Evolutionary conservation across 192 early-diverging fungal species (phyloP).

Genomic region (Coemansia sp.): DNA sequence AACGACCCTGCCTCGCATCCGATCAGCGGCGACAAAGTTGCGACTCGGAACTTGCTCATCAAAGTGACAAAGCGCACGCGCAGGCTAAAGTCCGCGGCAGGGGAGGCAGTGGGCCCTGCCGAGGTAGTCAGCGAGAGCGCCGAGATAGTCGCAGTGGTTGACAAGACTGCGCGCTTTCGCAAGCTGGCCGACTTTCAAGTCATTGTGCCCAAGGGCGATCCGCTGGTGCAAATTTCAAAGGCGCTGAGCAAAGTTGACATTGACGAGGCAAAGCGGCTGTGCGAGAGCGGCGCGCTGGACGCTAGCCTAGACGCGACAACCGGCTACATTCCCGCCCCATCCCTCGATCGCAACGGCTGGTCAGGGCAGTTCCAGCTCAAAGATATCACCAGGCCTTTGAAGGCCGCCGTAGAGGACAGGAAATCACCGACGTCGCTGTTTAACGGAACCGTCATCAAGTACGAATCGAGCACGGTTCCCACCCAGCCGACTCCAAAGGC

Average conservation of each 20-base stretch:
- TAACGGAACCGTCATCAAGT: conserved; percentile 19
- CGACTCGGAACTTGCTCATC: conserved; percentile 42
- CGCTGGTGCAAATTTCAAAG: conserved; percentile 8
- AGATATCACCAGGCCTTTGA: background rate
- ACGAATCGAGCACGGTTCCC: conserved; percentile 8
- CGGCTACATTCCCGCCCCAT: conserved; percentile 44
- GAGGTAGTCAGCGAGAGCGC: conserved; percentile 8
- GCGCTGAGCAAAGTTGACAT: conserved; percentile 20
- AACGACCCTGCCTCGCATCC: conserved; percentile 52
- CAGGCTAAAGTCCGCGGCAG: conserved; percentile 6
- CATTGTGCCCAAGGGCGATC: conserved; percentile 28
- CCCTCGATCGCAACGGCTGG: conserved; percentile 40
- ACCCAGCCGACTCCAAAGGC: conserved; percentile 18
- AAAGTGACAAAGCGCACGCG: conserved; percentile 48
- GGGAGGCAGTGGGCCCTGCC: background rate
- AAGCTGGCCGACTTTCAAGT: conserved; percentile 51
- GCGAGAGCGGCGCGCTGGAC: conserved; percentile 23
- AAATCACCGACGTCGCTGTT: background rate
- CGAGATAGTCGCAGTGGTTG: conserved; percentile 37
- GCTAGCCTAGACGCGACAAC: background rate
- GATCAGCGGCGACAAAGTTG: conserved; percentile 45
- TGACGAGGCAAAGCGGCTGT: conserved; percentile 26
- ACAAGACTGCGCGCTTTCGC: conserved; percentile 53
- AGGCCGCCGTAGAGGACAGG: background rate
- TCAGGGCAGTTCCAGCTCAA: conserved; percentile 23